Conservation (phyloP, 768 basidiomycete genomes). For the Phylloporus sp. region DNA sequence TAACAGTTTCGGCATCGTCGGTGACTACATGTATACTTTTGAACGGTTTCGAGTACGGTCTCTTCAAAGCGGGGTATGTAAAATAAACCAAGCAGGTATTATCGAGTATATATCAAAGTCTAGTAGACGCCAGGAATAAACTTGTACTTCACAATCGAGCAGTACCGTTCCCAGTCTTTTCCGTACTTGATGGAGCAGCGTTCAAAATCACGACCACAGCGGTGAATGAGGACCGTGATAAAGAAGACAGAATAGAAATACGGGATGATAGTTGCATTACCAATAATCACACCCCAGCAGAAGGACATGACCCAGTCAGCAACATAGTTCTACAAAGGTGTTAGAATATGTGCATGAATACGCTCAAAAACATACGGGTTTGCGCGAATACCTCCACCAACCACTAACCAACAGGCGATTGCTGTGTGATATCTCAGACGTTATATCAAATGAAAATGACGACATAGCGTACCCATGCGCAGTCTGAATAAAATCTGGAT, state of each 20-base stretch:
- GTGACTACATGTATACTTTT: no score
- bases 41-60: background rate
- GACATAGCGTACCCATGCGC: constrained; percentile 67
- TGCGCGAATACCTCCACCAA: constrained; percentile 93
- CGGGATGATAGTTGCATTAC: constrained; percentile 76
- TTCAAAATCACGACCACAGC: constrained; percentile 92
- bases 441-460: background rate
- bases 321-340: constrained; percentile 70
- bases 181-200: constrained; percentile 90
- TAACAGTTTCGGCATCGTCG: no score
- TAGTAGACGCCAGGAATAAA: constrained; percentile 89
- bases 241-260: constrained; percentile 99
- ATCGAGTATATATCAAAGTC: constrained; percentile 12
- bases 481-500: constrained; percentile 91
- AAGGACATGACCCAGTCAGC: constrained; percentile 89
- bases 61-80: background rate
- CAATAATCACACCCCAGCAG: constrained; percentile 79
- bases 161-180: constrained; percentile 92
- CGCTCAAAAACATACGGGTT: constrained; percentile 61
- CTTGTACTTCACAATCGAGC: constrained; percentile 81
- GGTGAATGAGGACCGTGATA: constrained; percentile 86
- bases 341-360: background rate
- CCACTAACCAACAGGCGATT: constrained; percentile 90
- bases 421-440: constrained; percentile 35
- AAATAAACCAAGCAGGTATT: constrained; percentile 4